Conservation (phyloP, 2,329 filamentous ascomycete genomes). For the Alternaria viburni region DNA sequence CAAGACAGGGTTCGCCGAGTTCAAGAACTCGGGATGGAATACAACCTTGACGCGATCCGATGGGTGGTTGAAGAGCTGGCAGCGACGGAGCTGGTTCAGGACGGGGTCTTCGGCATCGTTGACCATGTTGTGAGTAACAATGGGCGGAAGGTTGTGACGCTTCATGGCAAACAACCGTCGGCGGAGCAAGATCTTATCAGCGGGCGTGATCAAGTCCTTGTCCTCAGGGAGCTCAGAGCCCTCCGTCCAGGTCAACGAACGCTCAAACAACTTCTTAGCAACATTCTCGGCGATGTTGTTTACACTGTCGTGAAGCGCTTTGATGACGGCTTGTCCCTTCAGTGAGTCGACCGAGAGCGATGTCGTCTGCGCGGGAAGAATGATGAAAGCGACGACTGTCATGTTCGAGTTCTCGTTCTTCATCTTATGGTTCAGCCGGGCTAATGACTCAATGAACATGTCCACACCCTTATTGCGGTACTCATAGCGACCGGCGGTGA, state of each 20-base stretch:
- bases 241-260: slow-evolving; percentile 93
- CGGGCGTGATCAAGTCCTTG: slow-evolving; percentile 90
- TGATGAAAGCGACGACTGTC: slow-evolving; percentile 96
- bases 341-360: slow-evolving; percentile 94
- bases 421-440: slow-evolving; percentile 90
- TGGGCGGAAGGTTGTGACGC: slow-evolving; percentile 84
- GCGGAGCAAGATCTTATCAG: slow-evolving; percentile 90
- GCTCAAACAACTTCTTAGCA: slow-evolving; percentile 91
- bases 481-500: slow-evolving; percentile 95
- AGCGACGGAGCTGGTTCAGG: slow-evolving; percentile 91
- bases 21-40: slow-evolving; percentile 98
- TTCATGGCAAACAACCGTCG: slow-evolving; percentile 97
- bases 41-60: slow-evolving; percentile 95
- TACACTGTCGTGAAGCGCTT: slow-evolving; percentile 90
- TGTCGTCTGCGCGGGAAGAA: slow-evolving; percentile 96
- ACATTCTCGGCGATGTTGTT: slow-evolving; percentile 92
- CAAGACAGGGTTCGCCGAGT: slow-evolving; percentile 91
- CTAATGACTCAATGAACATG: slow-evolving; percentile 98
- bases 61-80: slow-evolving; percentile 96
- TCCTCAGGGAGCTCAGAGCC: slow-evolving; percentile 92
- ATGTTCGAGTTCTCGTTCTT: slow-evolving; percentile 85
- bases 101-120: slow-evolving; percentile 94
- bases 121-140: slow-evolving; percentile 98
- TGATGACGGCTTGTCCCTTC: slow-evolving; percentile 96
- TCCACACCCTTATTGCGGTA: slow-evolving; percentile 98